Evolutionary conservation across 108 stramenopile species (phyloP).

Genomic region (Nitzschia sp.): DNA sequence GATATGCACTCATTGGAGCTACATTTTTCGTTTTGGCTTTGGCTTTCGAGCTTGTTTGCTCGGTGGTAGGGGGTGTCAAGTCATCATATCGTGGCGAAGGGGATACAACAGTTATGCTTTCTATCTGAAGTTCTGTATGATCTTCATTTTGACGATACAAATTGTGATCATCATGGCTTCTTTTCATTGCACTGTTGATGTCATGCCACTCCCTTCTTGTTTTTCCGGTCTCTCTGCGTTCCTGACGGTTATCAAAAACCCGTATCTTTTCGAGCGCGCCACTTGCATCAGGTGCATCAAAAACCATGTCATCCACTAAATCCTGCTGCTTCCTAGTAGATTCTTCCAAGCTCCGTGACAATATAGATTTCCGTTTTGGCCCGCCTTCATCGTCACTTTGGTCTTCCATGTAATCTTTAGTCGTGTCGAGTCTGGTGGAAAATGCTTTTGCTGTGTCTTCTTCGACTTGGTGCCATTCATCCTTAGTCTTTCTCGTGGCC

Average conservation of each 20-base stretch:
- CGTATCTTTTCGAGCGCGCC: not conserved
- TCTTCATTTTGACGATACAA: too few species aligned
- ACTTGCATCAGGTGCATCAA: not conserved
- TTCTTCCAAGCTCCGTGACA: not conserved
- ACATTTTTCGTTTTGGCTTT: not conserved
- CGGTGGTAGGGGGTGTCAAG: not conserved
- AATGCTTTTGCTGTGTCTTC: not conserved
- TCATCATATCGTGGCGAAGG: not conserved
- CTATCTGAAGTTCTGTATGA: too few species aligned
- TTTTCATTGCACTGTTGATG: not conserved
- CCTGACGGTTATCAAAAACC: not conserved
- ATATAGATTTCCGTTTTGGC: not conserved
- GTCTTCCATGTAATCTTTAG: not conserved
- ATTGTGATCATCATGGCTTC: not conserved
- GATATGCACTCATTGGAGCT: not conserved
- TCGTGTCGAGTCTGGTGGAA: not conserved
- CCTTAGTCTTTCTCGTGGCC: not conserved
- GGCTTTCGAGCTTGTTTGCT: not conserved
- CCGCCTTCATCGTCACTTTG: not conserved
- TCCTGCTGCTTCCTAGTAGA: constrained; percentile 2
- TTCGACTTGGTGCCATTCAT: constrained; percentile 1
- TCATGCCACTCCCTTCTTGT: constrained; percentile 8
- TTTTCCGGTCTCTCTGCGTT: not conserved
- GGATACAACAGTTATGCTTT: not conserved
- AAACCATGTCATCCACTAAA: not conserved